These are phyloP conservation scores for Arthrobotrys pseudoclavata DNA, from an alignment of 2,329 filamentous ascomycete species.

Conservation along the genomic window DNA sequence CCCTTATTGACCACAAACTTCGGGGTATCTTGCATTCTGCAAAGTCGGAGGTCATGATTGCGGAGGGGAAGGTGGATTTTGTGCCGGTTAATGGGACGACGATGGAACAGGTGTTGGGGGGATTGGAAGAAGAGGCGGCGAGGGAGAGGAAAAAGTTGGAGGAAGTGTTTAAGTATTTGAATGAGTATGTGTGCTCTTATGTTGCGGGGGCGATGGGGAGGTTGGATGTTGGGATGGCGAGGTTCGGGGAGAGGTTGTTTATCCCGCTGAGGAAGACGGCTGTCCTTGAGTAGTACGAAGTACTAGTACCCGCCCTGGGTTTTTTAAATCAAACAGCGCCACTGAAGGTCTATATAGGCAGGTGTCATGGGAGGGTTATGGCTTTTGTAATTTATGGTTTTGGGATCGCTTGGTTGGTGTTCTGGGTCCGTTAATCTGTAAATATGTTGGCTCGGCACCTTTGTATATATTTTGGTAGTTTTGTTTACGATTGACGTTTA, in stretches of 20 bases:
- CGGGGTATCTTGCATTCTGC: conserved; percentile 33
- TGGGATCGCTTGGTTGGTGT: background rate
- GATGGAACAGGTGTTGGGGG: conserved; percentile 6
- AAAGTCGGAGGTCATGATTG: conserved; percentile 25
- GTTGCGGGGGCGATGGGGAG: conserved; percentile 40
- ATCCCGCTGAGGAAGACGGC: conserved; percentile 34
- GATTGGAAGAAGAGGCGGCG: conserved; percentile 10
- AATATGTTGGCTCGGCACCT: background rate
- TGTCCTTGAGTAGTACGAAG: background rate
- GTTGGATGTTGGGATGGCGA: conserved; percentile 45
- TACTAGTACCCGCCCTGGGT: too few species aligned
- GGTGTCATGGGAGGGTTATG: too few species aligned
- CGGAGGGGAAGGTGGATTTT: conserved; percentile 43
- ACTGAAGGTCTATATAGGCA: too few species aligned
- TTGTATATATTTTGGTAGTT: background rate
- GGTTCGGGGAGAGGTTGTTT: conserved; percentile 52
- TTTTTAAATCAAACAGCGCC: too few species aligned
- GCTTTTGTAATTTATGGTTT: too few species aligned
- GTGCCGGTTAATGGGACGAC: conserved; percentile 44
- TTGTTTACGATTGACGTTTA: background rate
- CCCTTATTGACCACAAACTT: conserved; percentile 31
- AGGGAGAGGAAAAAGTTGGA: conserved; percentile 38
- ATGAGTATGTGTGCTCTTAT: conserved; percentile 50
- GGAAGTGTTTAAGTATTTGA: conserved; percentile 37
- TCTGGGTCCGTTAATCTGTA: background rate